Evolutionary conservation across 2,329 filamentous ascomycete genomes (phyloP), one percentile per base, ranked within the genome.

Genomic region (Fusarium vanettenii): DNA sequence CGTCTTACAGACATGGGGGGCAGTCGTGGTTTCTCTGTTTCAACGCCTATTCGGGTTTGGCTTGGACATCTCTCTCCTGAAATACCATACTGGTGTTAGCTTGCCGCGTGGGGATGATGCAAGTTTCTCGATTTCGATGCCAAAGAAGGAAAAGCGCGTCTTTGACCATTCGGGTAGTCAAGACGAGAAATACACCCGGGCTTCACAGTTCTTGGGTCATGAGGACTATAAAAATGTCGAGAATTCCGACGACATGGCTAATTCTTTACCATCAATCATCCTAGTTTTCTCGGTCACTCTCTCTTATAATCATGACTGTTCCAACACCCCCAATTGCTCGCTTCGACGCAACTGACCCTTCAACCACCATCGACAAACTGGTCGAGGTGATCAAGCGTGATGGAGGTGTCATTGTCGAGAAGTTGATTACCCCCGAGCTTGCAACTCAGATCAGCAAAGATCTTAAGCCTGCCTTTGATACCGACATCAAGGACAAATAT

Each of bases 391-490:
- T 74, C 11, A 56, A 69, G 22, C 59, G 50, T 2, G 82, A 84
- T 33, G 83, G 83, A 11, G 83, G 80, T 2, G 77, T 85, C 5
- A 81, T 84, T 22, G 79, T 85, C 8, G 80, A 82, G 55, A 81
- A 82, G 20, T 76, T 86, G 13, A 79, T 84, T 39, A 68, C 79
- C 1, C 57, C 60, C 5, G 77, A 80, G 2, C 77, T 85, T 4
- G 81, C 80, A 9, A 73, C 77, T 5, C 80, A 82, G 56, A 83
- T 85, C 52, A 80, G 80, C n/a, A 33, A 65, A 6, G 84, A 85
- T 20, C 79, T 85, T 9, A 81, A 81, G 35, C 80, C 84, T 1
- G 71, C 80, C 43, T 85, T 84, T 37, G 82, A 84, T 64, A 75
- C 76, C 4, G 83, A 85, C 69, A 72, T 70, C 1, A 76, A 78